Evolutionary conservation across 2,329 filamentous ascomycete species (phyloP).

Genomic region (Fusarium sp.): DNA sequence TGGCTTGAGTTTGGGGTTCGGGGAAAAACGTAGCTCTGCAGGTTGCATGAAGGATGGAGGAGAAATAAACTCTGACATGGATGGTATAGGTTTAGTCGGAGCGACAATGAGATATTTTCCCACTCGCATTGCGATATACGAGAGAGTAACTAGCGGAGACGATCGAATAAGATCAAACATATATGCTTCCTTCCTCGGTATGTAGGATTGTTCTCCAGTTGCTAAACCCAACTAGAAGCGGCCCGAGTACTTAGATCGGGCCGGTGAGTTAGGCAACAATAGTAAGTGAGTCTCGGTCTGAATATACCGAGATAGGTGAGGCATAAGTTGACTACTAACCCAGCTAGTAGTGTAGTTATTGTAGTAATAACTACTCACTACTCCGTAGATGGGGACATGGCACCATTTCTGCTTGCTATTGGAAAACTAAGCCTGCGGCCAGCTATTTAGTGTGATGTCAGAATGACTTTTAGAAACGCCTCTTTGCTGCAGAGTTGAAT

Average conservation of each 20-base stretch:
- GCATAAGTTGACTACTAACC: background rate
- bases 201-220: background rate
- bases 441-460: slow-evolving; percentile 25
- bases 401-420: slow-evolving; percentile 1
- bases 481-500: slow-evolving; percentile 27
- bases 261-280: slow-evolving; percentile 22
- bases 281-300: slow-evolving; percentile 16
- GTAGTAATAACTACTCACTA: background rate
- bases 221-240: slow-evolving; percentile 26
- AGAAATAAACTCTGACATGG: slow-evolving; percentile 27
- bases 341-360: background rate
- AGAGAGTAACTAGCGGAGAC: slow-evolving; percentile 2
- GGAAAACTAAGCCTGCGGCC: background rate
- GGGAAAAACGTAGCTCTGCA: slow-evolving; percentile 30
- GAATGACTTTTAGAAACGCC: slow-evolving; percentile 27
- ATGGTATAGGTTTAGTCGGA: slow-evolving; percentile 4
- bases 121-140: background rate
- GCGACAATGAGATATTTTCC: slow-evolving; percentile 29
- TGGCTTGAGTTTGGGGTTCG: slow-evolving; percentile 23
- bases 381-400: slow-evolving; percentile 1
- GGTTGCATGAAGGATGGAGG: slow-evolving; percentile 3
- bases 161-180: slow-evolving; percentile 15
- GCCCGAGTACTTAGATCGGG: slow-evolving; percentile 36
- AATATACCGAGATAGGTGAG: slow-evolving; percentile 17
- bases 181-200: background rate